These are phyloP conservation scores for Auriscalpium orientale DNA, from an alignment of 768 basidiomycete genomes.

Conservation along the genomic window DNA sequence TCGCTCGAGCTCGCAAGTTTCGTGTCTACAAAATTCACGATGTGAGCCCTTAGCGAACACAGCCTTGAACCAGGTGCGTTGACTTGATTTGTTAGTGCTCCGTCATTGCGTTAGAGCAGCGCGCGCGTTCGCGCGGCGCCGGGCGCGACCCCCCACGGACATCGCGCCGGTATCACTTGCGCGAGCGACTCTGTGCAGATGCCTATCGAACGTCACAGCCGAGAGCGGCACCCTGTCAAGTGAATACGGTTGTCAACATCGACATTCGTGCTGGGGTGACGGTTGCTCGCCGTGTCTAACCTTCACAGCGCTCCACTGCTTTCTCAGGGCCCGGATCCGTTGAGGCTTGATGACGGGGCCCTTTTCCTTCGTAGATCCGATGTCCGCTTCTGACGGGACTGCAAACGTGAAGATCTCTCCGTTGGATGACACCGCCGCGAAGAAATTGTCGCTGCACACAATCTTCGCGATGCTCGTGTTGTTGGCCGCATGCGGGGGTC, in stretches of 20 bases:
- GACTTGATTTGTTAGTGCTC: no score
- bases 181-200: slow-evolving; percentile 93
- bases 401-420: slow-evolving; percentile 91
- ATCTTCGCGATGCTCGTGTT: slow-evolving; percentile 74
- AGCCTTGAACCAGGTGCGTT: no score
- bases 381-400: slow-evolving; percentile 26
- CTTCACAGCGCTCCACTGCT: slow-evolving; percentile 78
- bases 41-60: no score
- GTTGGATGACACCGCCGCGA: slow-evolving; percentile 75
- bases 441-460: slow-evolving; percentile 66
- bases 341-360: slow-evolving; percentile 63
- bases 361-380: slow-evolving; percentile 18
- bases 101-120: no score
- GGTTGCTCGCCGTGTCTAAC: slow-evolving; percentile 29
- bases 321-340: slow-evolving; percentile 83
- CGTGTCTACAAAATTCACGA: no score
- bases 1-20: no score
- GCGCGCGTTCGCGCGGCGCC: no score
- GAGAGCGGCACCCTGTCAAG: slow-evolving; percentile 73
- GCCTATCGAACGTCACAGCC: slow-evolving; percentile 79
- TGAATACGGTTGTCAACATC: neutral
- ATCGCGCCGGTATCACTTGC: no score
- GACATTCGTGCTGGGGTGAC: neutral
- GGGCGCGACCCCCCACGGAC: no score
- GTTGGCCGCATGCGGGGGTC: slow-evolving; percentile 69